These are phyloP conservation scores for Crithidia thermophila DNA, from an alignment of 208 protist genomes.

Conservation along the genomic window DNA sequence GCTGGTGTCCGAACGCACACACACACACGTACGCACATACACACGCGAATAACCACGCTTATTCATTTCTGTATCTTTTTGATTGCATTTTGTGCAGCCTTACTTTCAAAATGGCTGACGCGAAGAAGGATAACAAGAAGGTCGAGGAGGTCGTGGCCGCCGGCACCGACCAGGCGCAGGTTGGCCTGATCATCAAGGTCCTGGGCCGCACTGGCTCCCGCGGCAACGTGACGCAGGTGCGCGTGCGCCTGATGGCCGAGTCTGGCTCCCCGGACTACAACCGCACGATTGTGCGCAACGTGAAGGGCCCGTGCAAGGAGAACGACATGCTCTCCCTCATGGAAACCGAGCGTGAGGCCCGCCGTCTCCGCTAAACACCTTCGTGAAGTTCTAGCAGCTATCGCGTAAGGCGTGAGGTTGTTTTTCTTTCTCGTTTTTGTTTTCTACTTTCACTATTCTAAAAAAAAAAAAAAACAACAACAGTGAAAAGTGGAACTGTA, in stretches of 20 bases:
- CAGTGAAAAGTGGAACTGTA: constrained; percentile 9
- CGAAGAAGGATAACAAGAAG: constrained; percentile 92
- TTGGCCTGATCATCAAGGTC: constrained; percentile 98
- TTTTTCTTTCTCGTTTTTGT: constrained; percentile 34
- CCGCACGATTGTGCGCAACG: constrained; percentile 99
- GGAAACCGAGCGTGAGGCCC: constrained; percentile 99
- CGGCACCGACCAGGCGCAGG: constrained; percentile 84
- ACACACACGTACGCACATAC: no score
- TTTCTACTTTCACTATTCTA: constrained; percentile 7
- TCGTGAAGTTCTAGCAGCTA: constrained; percentile 7
- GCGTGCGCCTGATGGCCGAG: constrained; percentile 95
- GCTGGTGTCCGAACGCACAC: no score
- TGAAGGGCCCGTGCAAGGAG: constrained; percentile 99
- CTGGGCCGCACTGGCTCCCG: constrained; percentile 99
- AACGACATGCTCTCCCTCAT: constrained; percentile 99
- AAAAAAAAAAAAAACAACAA: constrained; percentile 30
- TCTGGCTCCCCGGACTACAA: constrained; percentile 86
- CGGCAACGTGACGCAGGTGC: constrained; percentile 99
- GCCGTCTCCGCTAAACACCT: constrained; percentile 97
- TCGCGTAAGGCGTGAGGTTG: constrained; percentile 15
- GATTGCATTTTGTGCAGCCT: no score
- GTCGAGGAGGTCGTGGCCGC: constrained; percentile 77
- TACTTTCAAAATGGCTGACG: constrained; percentile 51
- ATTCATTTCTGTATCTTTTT: no score
- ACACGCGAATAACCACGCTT: not conserved